Evolutionary conservation across 1,139 yeast genomes (phyloP), one percentile per base, ranked within the genome.

Genomic region (Petasospora fabianii): DNA sequence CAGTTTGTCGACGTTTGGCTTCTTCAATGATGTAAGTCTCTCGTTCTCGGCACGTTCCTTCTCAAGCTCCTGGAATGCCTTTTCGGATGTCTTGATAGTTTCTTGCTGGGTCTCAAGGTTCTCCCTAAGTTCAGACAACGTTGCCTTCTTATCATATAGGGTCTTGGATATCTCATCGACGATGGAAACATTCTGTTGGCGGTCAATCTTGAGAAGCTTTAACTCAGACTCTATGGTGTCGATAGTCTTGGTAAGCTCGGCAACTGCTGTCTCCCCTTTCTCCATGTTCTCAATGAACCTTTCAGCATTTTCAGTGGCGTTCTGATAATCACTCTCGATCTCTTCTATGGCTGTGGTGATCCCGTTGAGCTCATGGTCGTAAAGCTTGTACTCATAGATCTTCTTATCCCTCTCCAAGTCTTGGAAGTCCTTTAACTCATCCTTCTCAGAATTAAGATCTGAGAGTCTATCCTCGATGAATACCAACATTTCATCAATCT

Each of bases 401-500:
- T 87, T 84, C 50, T 84, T 77, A 42, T 73, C 73, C 46, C 75
- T 77, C 51, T 85, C 95, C 36, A 81, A 66, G 27, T 65, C 65
- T 55, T 85, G 95, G 56, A 69, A 87, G 40, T 75, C 73, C 49
- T 77, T 77, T 49, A 90, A 68, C 53, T 87, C 96, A 35, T 75
- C 73, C 42, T 84, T 83, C 59, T 92, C 98, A 40, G 81, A 73
- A 55, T 84, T 87, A 49, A 92, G 73, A 58, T 87, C 97, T 3
- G 74, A 66, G 32, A 92, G 68, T 50, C 96, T 71, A 32, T 75
- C 81, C 44, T 82, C 80, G 34, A 92, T 80, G 41, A 83, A 81
- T 7, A 62, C 61, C 53, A 92, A 68, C 54, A 88, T 79, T 50
- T 82, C 88, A 46, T 80, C 86, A 39, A 87, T 86, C 55, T 88